Base-by-base conservation (phyloP, 495 filamentous ascomycete genomes). In the Hyaloscypha bicolor region DNA sequence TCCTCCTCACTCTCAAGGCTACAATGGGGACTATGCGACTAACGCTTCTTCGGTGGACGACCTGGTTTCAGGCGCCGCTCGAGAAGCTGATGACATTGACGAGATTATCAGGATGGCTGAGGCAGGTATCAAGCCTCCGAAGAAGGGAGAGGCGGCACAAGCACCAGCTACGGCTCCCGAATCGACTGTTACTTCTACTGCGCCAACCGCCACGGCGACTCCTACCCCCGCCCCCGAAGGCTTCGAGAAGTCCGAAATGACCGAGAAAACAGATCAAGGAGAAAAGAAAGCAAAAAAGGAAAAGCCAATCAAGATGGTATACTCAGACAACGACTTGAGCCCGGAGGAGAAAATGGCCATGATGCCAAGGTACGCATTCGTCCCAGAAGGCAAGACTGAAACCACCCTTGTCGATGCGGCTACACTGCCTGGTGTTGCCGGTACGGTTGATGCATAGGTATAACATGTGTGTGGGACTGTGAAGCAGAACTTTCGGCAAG, bases 271-370 rank as follows among this genome's bases (percentile, higher is more conserved):
- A 4, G 69, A 69, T 55, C 53, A 31, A 56, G 53, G 37, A 25
- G 85, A 91, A 74, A 91, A 91, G 79, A 90, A 89, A 79, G 83
- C 84, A 52, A 86, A 87, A 79, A 88, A 88, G 73, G 88, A 90
- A 52, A 91, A 91, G 77, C 79, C 88, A 19, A 91, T 91, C 80
- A 87, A 88, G 74, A 85, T 96, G 85, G 80, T 95, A 6, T 95
- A 93, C 78, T 87, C 85, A 52, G 90, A 93, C 74, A 86, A 89
- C 55, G 90, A 91, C 55, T 80, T 86, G 72, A 93, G 91, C 71
- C 92, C 92, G 30, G 93, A 96, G 79, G 93, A 96, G 81, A 92
- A 87, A 78, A 93, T 94, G 91, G 88, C 91, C 32, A 75, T 79
- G 69, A 78, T 96, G 79, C 82, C 91, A 59, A 88, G 87, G 79